Base-by-base conservation (phyloP, 495 filamentous ascomycete genomes). In the Hypoxylon perforatum region DNA sequence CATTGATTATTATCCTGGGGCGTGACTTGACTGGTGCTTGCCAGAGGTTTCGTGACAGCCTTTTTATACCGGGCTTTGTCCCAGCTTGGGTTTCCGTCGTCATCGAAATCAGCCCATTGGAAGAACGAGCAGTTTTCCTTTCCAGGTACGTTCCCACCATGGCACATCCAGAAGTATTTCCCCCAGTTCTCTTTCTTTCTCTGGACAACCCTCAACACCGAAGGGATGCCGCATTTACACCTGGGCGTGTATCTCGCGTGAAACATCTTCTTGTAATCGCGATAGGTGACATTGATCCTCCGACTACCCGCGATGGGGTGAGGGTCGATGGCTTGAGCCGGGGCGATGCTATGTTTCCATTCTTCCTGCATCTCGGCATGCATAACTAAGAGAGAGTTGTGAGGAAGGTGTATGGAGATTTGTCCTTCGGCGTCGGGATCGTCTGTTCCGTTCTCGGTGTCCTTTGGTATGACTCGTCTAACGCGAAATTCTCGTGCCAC, bases 111-210 rank as follows among this genome's bases (percentile, higher is more conserved):
- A 1, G 91, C 94, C 94, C 94, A 98, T 58, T 91, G 83, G 65
- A 97, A 97, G 67, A 91, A 97, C 0, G 83, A 80, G 65, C 93
- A 97, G 7, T 87, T 86, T 55, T 92, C 84, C 71, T 91, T 90
- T 0, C 89, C 92, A 0, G 91, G 91, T 12, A 87, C 83, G 69
- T 88, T 92, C 2, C 90, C 88, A 6, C 86, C 87, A 77, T 94
- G 87, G 63, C 95, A 99, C 88, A 91, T 92, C 94, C 94, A 99
- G 81, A 97, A 94, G 73, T 97, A 97, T 54, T 85, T 82, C 0
- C 93, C 93, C 48, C 84, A 79, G 53, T 87, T 94, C 65, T 90
- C 88, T 38, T 84, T 87, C 73, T 89, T 92, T 55, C 83, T 86
- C 75, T 92, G 91, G 35, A 92, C 90, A 60, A 92, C 93, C 22